phyloP scores from a whole-genome alignment of 2,329 filamentous ascomycete species.

The Nakataea oryzae region DNA sequence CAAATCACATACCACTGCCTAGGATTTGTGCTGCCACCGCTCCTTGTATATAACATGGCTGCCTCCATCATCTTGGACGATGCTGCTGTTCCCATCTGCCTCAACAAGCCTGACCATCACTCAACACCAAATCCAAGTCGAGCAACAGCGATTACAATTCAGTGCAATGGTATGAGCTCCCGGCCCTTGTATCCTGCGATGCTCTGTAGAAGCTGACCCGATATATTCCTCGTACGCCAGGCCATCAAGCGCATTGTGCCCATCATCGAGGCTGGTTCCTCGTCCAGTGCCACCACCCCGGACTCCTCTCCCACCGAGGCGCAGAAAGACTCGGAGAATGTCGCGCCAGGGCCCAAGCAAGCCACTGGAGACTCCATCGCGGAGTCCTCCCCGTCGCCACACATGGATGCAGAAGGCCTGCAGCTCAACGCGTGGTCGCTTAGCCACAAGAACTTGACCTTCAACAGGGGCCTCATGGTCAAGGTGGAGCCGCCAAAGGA shows the following conservation, averaged over 20 bases:
- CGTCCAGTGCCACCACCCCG: no score
- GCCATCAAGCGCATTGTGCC: not conserved
- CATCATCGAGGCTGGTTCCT: not conserved
- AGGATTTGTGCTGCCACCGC: no score
- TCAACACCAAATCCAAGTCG: no score
- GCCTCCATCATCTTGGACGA: no score
- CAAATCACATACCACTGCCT: no score
- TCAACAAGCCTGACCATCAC: not conserved
- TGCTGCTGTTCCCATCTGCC: not conserved
- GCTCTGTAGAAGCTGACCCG: not conserved
- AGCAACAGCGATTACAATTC: not conserved
- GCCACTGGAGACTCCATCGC: not conserved
- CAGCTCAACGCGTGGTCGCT: constrained; percentile 25
- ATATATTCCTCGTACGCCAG: not conserved
- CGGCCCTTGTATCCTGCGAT: not conserved
- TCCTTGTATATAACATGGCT: no score
- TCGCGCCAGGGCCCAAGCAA: not conserved
- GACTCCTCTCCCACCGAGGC: no score
- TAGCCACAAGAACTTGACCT: constrained; percentile 15
- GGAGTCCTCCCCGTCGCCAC: not conserved
- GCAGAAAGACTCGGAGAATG: not conserved
- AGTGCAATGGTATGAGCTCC: not conserved
- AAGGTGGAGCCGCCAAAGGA: constrained; percentile 32
- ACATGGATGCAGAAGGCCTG: not conserved
- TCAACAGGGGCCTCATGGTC: constrained; percentile 26